These are phyloP conservation scores for Alnus rubra DNA, from an alignment of 306 rosid genomes.

Conservation along the genomic window DNA sequence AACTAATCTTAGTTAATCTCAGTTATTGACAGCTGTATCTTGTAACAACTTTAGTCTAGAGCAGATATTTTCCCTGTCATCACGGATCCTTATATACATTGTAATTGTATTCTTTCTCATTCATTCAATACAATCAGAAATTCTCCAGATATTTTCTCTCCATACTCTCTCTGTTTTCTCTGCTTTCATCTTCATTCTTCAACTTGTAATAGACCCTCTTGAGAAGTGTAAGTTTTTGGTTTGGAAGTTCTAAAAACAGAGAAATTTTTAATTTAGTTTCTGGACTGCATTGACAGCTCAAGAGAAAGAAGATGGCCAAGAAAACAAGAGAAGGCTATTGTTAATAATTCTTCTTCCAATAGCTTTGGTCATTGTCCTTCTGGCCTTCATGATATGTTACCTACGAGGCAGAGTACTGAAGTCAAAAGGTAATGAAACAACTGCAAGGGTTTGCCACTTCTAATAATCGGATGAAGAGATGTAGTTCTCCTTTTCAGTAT, in stretches of 20 bases:
- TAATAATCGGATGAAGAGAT: background rate
- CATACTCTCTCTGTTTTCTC: too few relatives aligned
- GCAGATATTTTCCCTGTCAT: too few relatives aligned
- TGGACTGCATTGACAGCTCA: constrained; percentile 24
- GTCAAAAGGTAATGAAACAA: constrained; percentile 22
- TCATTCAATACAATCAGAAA: too few relatives aligned
- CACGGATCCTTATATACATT: too few relatives aligned
- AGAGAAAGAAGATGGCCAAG: constrained; percentile 18
- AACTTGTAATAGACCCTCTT: too few relatives aligned
- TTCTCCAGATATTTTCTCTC: too few relatives aligned
- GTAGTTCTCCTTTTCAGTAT: background rate
- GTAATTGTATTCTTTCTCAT: too few relatives aligned
- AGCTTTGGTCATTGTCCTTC: constrained; percentile 12
- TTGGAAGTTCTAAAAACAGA: background rate
- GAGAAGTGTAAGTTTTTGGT: too few relatives aligned
- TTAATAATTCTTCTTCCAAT: constrained; percentile 23
- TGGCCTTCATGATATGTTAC: constrained; percentile 15
- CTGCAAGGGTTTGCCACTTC: background rate
- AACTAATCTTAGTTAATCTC: too few relatives aligned
- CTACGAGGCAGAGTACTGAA: constrained; percentile 7
- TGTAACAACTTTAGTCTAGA: too few relatives aligned
- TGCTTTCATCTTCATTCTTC: too few relatives aligned
- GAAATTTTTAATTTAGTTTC: background rate
- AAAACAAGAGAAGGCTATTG: constrained; percentile 10
- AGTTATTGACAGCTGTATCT: too few relatives aligned